phyloP scores from a whole-genome alignment of 257 asterid genomes.

The Lycium ferocissimum region DNA sequence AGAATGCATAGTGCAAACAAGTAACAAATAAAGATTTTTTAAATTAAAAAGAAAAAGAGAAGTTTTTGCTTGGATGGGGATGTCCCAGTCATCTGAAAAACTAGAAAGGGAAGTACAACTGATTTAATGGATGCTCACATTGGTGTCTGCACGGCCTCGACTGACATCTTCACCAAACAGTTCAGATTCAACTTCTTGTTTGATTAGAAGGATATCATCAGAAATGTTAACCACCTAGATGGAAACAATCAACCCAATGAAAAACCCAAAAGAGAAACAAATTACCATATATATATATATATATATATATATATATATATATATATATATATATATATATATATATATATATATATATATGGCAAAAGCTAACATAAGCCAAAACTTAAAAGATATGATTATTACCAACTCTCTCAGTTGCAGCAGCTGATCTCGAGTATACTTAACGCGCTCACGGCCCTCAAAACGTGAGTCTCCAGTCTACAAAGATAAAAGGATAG shows the following conservation, averaged over 20 bases:
- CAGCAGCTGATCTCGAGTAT: conserved; percentile 75
- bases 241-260: conserved; percentile 28
- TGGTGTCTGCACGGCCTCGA: conserved; percentile 74
- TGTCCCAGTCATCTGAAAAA: not conserved
- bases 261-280: conserved; percentile 1
- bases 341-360: not conserved
- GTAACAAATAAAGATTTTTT: not conserved
- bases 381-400: conserved; percentile 23
- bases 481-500: conserved; percentile 41
- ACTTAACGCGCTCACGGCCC: conserved; percentile 69
- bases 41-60: not conserved
- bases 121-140: conserved; percentile 52
- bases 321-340: not conserved
- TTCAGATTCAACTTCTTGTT: conserved; percentile 86
- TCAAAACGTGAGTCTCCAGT: conserved; percentile 83
- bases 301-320: not conserved
- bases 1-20: not conserved
- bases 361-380: not conserved
- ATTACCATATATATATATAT: not conserved
- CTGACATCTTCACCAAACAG: conserved; percentile 70
- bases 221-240: conserved; percentile 62
- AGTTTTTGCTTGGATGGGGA: not conserved
- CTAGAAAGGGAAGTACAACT: not conserved
- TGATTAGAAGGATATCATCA: conserved; percentile 71
- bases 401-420: conserved; percentile 80